Percentiles rank a stretch among this genome's conserved stretches.
phyloP scores from a whole-genome alignment of 2,329 filamentous ascomycete genomes.

The Talaromyces sp. region DNA sequence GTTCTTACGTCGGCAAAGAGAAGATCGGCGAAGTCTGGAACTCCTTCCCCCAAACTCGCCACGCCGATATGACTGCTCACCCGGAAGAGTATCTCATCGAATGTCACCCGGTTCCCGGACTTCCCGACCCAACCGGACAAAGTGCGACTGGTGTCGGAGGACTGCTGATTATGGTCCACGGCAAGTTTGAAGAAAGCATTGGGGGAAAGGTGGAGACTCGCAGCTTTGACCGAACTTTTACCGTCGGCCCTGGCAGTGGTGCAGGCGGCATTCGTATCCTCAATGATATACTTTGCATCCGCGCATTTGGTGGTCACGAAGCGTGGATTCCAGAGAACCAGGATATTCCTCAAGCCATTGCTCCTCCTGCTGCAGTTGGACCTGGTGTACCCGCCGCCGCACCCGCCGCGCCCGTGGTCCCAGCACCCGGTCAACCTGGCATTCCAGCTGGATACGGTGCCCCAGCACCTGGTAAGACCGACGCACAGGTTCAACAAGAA shows the following conservation, averaged over 20 bases:
- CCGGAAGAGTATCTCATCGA: constrained; percentile 79
- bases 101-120: constrained; percentile 71
- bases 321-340: constrained; percentile 53
- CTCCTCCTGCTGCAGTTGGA: constrained; percentile 11
- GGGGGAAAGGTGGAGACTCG: constrained; percentile 63
- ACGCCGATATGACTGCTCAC: constrained; percentile 70
- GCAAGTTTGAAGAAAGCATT: constrained; percentile 77
- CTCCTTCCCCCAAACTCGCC: constrained; percentile 70
- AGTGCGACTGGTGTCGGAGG: constrained; percentile 71
- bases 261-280: constrained; percentile 71
- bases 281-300: constrained; percentile 75
- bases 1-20: constrained; percentile 66
- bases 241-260: constrained; percentile 73
- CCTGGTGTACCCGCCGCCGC: constrained; percentile 21
- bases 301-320: constrained; percentile 63
- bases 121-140: constrained; percentile 69
- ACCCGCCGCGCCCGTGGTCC: constrained; percentile 27
- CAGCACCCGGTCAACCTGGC: constrained; percentile 22
- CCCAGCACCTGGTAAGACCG: constrained; percentile 47
- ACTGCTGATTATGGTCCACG: constrained; percentile 76
- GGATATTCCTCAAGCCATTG: constrained; percentile 34
- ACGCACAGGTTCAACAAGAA: constrained; percentile 63
- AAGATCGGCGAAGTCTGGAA: constrained; percentile 71
- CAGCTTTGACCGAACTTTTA: constrained; percentile 80
- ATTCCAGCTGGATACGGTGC: constrained; percentile 44